phyloP scores from a whole-genome alignment of 2,329 filamentous ascomycete species.

The Blastomyces parvus region DNA sequence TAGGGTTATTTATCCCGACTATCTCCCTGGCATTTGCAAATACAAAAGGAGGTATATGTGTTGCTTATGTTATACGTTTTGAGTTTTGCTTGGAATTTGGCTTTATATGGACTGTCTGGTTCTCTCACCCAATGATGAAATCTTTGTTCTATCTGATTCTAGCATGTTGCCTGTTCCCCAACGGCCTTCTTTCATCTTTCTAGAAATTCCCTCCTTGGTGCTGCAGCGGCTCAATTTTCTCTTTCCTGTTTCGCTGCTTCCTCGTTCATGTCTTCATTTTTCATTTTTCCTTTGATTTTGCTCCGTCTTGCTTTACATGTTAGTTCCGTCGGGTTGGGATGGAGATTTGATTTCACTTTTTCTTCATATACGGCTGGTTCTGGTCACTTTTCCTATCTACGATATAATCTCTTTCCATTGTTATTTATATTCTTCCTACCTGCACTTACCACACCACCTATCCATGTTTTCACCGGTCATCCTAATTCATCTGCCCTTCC shows the following conservation, averaged over 20 bases:
- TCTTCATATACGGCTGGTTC: not conserved
- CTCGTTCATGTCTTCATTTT: not conserved
- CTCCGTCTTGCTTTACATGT: not conserved
- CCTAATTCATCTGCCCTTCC: not conserved
- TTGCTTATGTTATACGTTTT: not conserved
- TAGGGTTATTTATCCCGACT: not conserved
- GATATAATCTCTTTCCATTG: not conserved
- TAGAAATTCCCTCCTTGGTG: not conserved
- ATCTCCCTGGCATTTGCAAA: not conserved
- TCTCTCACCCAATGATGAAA: not conserved
- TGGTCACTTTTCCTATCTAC: not conserved
- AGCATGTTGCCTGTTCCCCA: not conserved
- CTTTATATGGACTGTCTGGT: not conserved
- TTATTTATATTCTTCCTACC: not conserved
- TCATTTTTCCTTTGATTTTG: not conserved
- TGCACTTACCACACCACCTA: not conserved
- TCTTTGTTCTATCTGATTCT: not conserved
- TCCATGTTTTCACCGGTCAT: not conserved
- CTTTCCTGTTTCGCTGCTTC: not conserved
- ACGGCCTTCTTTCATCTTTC: not conserved
- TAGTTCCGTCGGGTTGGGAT: conserved; percentile 1
- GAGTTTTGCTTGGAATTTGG: not conserved
- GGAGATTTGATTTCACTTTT: not conserved
- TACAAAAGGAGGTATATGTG: not conserved
- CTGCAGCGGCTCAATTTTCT: not conserved